phyloP scores from a whole-genome alignment of 257 asterid species.

The Echium plantagineum region DNA sequence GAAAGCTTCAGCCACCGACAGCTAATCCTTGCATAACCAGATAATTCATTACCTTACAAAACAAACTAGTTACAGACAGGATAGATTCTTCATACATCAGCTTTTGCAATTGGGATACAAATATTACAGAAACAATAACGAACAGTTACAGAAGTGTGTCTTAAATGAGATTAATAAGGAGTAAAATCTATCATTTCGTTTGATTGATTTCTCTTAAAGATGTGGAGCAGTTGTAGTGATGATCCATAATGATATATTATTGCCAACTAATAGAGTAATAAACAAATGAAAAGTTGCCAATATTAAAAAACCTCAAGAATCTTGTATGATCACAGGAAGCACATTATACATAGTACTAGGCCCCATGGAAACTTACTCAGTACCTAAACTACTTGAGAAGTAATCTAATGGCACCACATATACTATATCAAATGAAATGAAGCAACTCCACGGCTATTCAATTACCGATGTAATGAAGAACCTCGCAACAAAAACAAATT shows the following conservation, averaged over 20 bases:
- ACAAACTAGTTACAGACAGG: no score
- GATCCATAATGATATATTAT: constrained; percentile 24
- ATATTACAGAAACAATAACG: constrained; percentile 6
- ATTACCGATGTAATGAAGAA: no score
- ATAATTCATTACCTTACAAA: neutral
- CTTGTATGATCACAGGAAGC: constrained; percentile 54
- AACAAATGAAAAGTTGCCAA: constrained; percentile 24
- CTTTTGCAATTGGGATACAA: neutral
- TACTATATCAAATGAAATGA: constrained; percentile 35
- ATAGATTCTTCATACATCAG: no score
- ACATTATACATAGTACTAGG: constrained; percentile 31
- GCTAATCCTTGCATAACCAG: neutral
- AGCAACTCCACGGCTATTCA: constrained; percentile 27
- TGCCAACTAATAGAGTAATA: constrained; percentile 13
- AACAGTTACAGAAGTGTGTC: constrained; percentile 19
- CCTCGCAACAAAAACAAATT: no score
- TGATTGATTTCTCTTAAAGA: constrained; percentile 22
- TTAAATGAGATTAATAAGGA: constrained; percentile 25
- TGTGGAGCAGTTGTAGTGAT: constrained; percentile 35
- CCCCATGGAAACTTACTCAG: constrained; percentile 30
- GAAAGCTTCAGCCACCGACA: neutral
- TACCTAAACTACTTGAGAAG: constrained; percentile 24
- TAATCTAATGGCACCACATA: constrained; percentile 1
- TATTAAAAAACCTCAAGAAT: constrained; percentile 33
- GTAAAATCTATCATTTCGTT: constrained; percentile 9